phyloP scores from a whole-genome alignment of 2,329 filamentous ascomycete genomes.

The Ascochyta rabiei region DNA sequence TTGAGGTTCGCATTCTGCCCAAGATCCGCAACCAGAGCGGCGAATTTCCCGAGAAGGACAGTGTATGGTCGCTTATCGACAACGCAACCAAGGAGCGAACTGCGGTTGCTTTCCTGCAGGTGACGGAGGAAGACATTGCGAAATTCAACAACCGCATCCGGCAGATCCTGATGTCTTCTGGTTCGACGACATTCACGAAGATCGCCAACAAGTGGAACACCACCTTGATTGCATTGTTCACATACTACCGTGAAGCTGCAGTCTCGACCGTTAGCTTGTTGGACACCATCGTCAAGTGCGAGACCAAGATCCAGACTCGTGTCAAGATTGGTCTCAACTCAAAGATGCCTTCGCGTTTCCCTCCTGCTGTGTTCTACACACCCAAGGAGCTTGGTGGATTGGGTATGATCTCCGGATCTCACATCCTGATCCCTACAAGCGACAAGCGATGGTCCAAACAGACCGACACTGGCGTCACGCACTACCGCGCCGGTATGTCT shows the following conservation, averaged over 20 bases:
- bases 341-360: slow-evolving; percentile 99
- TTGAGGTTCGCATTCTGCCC: slow-evolving; percentile 93
- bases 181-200: slow-evolving; percentile 99
- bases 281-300: slow-evolving; percentile 98
- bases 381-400: slow-evolving; percentile 96
- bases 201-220: slow-evolving; percentile 99
- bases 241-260: slow-evolving; percentile 96
- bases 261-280: slow-evolving; percentile 93
- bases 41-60: slow-evolving; percentile 96
- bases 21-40: slow-evolving; percentile 95
- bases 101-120: slow-evolving; percentile 95
- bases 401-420: slow-evolving; percentile 98
- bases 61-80: slow-evolving; percentile 96
- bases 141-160: slow-evolving; percentile 99
- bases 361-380: slow-evolving; percentile 97
- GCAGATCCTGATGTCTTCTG: slow-evolving; percentile 98
- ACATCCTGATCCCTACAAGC: slow-evolving; percentile 95
- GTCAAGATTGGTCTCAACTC: slow-evolving; percentile 99
- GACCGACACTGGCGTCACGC: slow-evolving; percentile 94
- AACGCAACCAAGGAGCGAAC: slow-evolving; percentile 97
- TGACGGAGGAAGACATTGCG: slow-evolving; percentile 95
- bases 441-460: slow-evolving; percentile 99
- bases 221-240: slow-evolving; percentile 93
- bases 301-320: slow-evolving; percentile 98
- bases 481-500: slow-evolving; percentile 97